Percentiles rank a stretch among this genome's conserved stretches.
These are phyloP conservation scores for Saturnispora saitoi DNA, from an alignment of 805 yeast species.

Conservation along the genomic window DNA sequence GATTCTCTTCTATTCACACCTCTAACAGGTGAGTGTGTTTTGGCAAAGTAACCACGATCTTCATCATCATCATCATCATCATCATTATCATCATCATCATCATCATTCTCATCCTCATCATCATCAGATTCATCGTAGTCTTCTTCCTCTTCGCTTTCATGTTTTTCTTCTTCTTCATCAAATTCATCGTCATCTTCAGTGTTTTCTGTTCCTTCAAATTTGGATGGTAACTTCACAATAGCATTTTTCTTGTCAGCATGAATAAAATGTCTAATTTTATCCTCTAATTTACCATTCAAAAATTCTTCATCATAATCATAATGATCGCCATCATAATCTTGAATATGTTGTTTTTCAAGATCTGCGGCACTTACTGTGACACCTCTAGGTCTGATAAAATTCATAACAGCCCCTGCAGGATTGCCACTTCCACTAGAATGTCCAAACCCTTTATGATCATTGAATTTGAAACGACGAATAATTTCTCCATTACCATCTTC, in stretches of 20 bases:
- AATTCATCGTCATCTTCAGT: constrained; percentile 22
- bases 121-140: background rate
- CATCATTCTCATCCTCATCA: constrained; percentile 1
- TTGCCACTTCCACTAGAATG: background rate
- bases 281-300: constrained; percentile 18
- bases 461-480: constrained; percentile 70
- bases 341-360: constrained; percentile 6
- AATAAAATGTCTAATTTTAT: constrained; percentile 20
- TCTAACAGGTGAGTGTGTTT: constrained; percentile 2
- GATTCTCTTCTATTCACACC: constrained; percentile 12
- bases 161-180: constrained; percentile 18
- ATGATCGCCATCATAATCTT: background rate
- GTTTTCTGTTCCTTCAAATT: constrained; percentile 8
- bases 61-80: constrained; percentile 2
- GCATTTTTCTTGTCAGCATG: constrained; percentile 20
- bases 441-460: constrained; percentile 29
- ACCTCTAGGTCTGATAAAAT: constrained; percentile 5
- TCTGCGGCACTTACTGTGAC: constrained; percentile 5
- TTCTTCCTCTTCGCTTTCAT: constrained; percentile 15
- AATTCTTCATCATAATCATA: constrained; percentile 4
- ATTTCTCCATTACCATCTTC: constrained; percentile 93
- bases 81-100: constrained; percentile 4
- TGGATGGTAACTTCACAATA: constrained; percentile 12
- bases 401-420: background rate
- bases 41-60: background rate